These are phyloP conservation scores for Gentiana dahurica DNA, from an alignment of 257 asterid species.

Conservation along the genomic window DNA sequence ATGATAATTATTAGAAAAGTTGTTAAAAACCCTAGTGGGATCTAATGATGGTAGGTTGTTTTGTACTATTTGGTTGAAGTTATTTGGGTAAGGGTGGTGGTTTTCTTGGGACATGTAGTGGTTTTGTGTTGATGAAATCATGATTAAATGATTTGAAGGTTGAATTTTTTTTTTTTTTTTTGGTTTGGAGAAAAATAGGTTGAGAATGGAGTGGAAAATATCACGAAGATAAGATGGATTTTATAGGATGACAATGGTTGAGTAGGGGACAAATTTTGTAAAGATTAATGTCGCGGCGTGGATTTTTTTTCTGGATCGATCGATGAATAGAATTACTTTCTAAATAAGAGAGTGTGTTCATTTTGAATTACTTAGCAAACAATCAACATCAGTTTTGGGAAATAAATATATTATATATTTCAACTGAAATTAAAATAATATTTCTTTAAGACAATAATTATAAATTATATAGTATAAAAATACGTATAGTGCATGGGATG, in stretches of 20 bases:
- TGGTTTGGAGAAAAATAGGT: constrained; percentile 2
- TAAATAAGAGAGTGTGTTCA: too few relatives aligned
- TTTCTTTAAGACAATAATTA: too few relatives aligned
- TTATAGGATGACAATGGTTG: constrained; percentile 40
- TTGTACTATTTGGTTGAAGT: constrained; percentile 31
- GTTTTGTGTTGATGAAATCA: constrained; percentile 49
- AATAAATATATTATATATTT: too few relatives aligned
- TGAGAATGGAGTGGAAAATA: constrained; percentile 21
- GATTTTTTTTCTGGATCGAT: too few relatives aligned
- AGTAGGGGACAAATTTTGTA: constrained; percentile 17
- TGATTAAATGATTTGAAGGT: constrained; percentile 18
- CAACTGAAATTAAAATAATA: too few relatives aligned
- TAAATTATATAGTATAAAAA: too few relatives aligned
- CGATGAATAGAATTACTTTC: too few relatives aligned
- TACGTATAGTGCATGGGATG: too few relatives aligned
- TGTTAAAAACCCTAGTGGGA: constrained; percentile 23
- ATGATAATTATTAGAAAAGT: constrained; percentile 20
- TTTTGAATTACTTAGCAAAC: too few relatives aligned
- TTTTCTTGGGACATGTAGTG: constrained; percentile 35
- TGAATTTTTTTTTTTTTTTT: not conserved
- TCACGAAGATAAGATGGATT: constrained; percentile 40
- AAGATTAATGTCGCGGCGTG: too few relatives aligned
- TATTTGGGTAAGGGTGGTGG: constrained; percentile 30
- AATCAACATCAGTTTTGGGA: too few relatives aligned
- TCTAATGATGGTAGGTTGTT: constrained; percentile 28